Evolutionary conservation across 257 asterid species (phyloP), one percentile per base, ranked within the genome.

Genomic region (Oldenlandia corymbosa): DNA sequence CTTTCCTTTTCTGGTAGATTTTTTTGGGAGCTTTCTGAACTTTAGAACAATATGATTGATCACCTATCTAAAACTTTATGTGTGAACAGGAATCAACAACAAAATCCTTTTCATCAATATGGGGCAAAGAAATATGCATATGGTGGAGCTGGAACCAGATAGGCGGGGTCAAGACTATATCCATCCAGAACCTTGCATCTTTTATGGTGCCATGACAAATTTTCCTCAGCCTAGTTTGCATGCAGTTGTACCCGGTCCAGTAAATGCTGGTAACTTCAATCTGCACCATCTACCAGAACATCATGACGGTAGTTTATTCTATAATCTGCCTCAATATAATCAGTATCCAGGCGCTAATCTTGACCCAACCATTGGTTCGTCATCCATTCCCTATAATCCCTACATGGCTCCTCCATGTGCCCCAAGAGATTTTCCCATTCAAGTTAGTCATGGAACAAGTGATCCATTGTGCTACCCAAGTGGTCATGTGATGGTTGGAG

Each of bases 61-160:
- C 51, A 37, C 34, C 21, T 39, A 37, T 46, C 41, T 4, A 7
- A 6, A 57, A 47, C 47, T 17, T 60, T 72, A 69, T 58, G 60
- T 75, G 68, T 73, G 65, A 49, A 73, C 73, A 84, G 88, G 82
- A 70, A 78, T 78, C 72, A 72, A 57, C 56, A 45, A 45, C 73
- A 45, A 32, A 59, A 56, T 58, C 42, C 32, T 60, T 39, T 52
- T 62, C 26, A 26, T 64, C 71, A 68, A 48, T 66, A 90, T 93
- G 99, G 94, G 85, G 69, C 90, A 90, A 58, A 76, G 88, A 66
- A 84, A 78, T 59, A 81, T 78, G 60, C 85, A 79, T 52, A 79
- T 79, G 76, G 70, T 67, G 60, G 84, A 85, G 62, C 50, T 74
- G 67, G 95, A 82, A 77, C 52, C 79, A 8, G 85, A 87, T 67